phyloP scores from a whole-genome alignment of 805 yeast species.

The Yarrowia bubula region DNA sequence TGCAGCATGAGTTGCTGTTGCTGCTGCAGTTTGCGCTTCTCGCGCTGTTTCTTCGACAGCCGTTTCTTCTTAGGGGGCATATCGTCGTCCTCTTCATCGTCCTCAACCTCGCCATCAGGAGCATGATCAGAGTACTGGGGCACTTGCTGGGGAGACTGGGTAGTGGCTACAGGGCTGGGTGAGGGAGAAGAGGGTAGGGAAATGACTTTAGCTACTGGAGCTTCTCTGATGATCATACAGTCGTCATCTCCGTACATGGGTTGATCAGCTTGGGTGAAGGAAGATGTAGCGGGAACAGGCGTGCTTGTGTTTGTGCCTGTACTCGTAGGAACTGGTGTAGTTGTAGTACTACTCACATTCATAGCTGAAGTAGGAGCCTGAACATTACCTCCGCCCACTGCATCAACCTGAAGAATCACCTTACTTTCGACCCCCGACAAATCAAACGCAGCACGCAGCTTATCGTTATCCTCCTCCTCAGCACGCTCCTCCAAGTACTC shows the following conservation, averaged over 20 bases:
- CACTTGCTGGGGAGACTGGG: neutral
- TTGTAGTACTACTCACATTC: neutral
- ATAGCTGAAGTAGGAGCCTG: neutral
- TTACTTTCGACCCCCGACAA: neutral
- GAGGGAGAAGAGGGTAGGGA: neutral
- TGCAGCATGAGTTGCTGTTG: constrained; percentile 12
- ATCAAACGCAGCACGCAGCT: constrained; percentile 2
- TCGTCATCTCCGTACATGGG: constrained; percentile 23
- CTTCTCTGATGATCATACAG: constrained; percentile 2
- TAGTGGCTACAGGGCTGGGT: neutral
- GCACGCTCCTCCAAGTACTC: neutral
- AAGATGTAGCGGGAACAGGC: neutral
- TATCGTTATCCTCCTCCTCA: constrained; percentile 1
- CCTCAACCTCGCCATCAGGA: constrained; percentile 1
- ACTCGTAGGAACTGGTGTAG: neutral
- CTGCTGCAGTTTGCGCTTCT: neutral
- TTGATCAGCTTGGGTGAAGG: constrained; percentile 11
- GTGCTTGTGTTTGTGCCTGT: neutral
- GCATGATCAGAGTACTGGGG: constrained; percentile 22
- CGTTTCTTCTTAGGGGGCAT: constrained; percentile 1
- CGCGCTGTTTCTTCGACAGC: constrained; percentile 9
- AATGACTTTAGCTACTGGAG: neutral
- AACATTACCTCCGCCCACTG: neutral
- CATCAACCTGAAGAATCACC: neutral
- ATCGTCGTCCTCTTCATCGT: neutral